These are phyloP conservation scores for Aspergillus fructus DNA, from an alignment of 2,329 filamentous ascomycete species.

Conservation along the genomic window DNA sequence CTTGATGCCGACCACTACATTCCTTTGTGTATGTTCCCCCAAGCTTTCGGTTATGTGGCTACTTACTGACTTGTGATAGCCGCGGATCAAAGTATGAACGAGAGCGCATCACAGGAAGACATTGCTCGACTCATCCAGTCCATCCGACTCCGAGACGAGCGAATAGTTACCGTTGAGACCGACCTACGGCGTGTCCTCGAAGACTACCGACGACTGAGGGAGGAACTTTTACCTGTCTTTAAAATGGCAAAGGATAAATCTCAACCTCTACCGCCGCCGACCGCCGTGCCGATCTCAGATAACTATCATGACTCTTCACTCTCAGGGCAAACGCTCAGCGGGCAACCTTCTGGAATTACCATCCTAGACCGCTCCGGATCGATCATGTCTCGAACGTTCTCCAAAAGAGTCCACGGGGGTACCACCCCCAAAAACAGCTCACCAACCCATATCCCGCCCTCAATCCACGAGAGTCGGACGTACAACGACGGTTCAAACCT, in stretches of 20 bases:
- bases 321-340: slow-evolving; percentile 39
- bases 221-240: slow-evolving; percentile 87
- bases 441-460: slow-evolving; percentile 67
- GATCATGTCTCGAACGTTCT: slow-evolving; percentile 69
- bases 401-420: slow-evolving; percentile 69
- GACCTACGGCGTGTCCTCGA: slow-evolving; percentile 82
- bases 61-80: slow-evolving; percentile 54
- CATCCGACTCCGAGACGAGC: slow-evolving; percentile 83
- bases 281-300: slow-evolving; percentile 28
- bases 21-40: slow-evolving; percentile 70
- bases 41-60: slow-evolving; percentile 9
- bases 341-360: slow-evolving; percentile 26
- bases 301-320: slow-evolving; percentile 24
- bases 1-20: slow-evolving; percentile 93
- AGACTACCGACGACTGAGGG: slow-evolving; percentile 82
- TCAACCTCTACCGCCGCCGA: slow-evolving; percentile 71
- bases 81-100: slow-evolving; percentile 84
- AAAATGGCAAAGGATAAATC: slow-evolving; percentile 89
- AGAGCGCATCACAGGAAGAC: slow-evolving; percentile 87
- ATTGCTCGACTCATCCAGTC: slow-evolving; percentile 89
- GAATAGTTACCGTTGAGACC: slow-evolving; percentile 77
- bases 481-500: slow-evolving; percentile 51
- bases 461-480: slow-evolving; percentile 67
- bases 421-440: slow-evolving; percentile 73
- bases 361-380: slow-evolving; percentile 46